phyloP scores from a whole-genome alignment of 2,329 filamentous ascomycete species.

The Verruconis gallopava region DNA sequence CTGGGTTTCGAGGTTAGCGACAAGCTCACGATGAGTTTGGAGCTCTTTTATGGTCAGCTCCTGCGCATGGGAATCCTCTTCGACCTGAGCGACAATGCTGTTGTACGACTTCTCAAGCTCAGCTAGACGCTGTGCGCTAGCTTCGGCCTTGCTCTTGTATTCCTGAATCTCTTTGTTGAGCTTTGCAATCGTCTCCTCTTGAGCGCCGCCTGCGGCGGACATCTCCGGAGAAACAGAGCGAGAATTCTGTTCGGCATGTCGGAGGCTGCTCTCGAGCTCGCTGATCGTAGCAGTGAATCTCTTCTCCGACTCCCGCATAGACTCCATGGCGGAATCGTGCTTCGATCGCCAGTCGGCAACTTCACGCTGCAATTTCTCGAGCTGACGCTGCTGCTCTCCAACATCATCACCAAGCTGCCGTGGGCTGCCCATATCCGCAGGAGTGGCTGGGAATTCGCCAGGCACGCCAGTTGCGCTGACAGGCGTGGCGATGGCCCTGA shows the following conservation, averaged over 20 bases:
- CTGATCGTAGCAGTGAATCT: slow-evolving; percentile 59
- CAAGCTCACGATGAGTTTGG: slow-evolving; percentile 35
- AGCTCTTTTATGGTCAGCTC: slow-evolving; percentile 42
- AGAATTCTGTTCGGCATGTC: slow-evolving; percentile 20
- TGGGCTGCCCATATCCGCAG: slow-evolving; percentile 16
- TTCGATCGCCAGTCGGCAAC: slow-evolving; percentile 62
- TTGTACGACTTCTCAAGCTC: slow-evolving; percentile 62
- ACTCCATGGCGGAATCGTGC: slow-evolving; percentile 57
- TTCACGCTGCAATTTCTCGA: slow-evolving; percentile 57
- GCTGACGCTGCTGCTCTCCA: slow-evolving; percentile 39
- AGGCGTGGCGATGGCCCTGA: slow-evolving; percentile 41
- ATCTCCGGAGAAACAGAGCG: slow-evolving; percentile 19
- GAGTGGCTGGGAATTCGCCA: slow-evolving; percentile 26
- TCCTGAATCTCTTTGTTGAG: slow-evolving; percentile 67
- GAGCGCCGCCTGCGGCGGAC: slow-evolving; percentile 22
- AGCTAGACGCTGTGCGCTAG: slow-evolving; percentile 55
- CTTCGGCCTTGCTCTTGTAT: slow-evolving; percentile 61
- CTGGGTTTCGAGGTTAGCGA: slow-evolving; percentile 43
- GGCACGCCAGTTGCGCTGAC: slow-evolving; percentile 20
- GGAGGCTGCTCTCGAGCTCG: slow-evolving; percentile 54
- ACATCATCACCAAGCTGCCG: slow-evolving; percentile 8
- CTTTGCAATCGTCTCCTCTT: slow-evolving; percentile 35
- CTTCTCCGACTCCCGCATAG: slow-evolving; percentile 59
- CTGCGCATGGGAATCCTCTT: slow-evolving; percentile 49
- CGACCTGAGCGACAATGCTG: slow-evolving; percentile 52